Conservation (phyloP, 2,329 filamentous ascomycete species). For the Colletotrichum echinochloae region DNA sequence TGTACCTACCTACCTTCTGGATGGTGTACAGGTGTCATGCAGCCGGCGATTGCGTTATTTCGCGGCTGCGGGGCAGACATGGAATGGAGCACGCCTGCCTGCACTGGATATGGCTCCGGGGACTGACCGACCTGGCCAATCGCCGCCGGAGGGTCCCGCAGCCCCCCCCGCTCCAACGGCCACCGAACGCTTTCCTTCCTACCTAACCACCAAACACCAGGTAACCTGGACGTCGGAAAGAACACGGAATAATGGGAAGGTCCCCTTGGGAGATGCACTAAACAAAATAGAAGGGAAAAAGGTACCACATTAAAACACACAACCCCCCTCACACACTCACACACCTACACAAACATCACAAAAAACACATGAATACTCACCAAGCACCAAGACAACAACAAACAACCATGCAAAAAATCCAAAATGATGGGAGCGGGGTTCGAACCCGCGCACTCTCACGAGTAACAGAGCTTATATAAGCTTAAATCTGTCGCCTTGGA, state of each 20-base stretch:
- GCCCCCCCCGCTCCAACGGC: no score
- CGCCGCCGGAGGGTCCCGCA: no score
- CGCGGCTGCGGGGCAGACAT: not conserved
- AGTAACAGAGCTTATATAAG: slow-evolving; percentile 40
- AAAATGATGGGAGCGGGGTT: slow-evolving; percentile 37
- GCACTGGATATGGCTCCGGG: no score
- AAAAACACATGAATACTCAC: not conserved
- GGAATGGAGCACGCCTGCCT: no score
- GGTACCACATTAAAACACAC: no score
- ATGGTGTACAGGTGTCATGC: slow-evolving; percentile 28
- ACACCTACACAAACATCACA: not conserved
- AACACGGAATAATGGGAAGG: not conserved
- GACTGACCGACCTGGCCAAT: not conserved
- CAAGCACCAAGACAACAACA: not conserved
- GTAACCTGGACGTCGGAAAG: not conserved
- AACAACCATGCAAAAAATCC: not conserved
- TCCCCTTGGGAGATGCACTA: no score
- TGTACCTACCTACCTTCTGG: no score
- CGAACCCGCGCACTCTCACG: slow-evolving; percentile 39
- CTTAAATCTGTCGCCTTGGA: slow-evolving; percentile 41
- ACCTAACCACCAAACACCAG: not conserved
- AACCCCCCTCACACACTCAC: no score
- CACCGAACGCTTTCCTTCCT: no score
- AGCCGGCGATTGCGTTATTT: slow-evolving; percentile 38
- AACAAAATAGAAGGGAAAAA: no score